Evolutionary conservation across 352 stramenopile genomes (phyloP).

Genomic region (Pythium utonaiense): DNA sequence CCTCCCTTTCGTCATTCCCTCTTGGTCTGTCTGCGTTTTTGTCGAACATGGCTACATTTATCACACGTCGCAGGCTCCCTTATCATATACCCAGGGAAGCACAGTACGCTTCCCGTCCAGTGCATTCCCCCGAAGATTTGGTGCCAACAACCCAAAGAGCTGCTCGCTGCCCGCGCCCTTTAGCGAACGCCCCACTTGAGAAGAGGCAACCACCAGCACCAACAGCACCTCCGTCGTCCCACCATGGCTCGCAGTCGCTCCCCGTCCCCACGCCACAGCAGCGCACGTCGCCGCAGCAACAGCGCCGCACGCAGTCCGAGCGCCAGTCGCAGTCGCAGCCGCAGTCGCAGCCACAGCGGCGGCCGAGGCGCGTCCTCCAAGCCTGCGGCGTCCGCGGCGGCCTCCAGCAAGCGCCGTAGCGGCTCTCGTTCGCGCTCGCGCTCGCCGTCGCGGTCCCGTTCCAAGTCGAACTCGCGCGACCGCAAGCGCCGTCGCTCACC

Average conservation of each 20-base stretch:
- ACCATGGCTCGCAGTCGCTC: slow-evolving; percentile 30
- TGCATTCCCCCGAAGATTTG: slow-evolving; percentile 1
- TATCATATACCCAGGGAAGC: neutral
- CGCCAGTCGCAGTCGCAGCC: slow-evolving; percentile 19
- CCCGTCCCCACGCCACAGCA: slow-evolving; percentile 39
- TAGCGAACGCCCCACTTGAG: neutral
- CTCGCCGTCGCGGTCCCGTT: slow-evolving; percentile 17
- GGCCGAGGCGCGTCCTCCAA: neutral
- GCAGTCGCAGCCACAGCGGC: slow-evolving; percentile 27
- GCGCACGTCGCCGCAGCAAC: slow-evolving; percentile 21
- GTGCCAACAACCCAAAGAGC: neutral
- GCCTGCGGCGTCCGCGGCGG: slow-evolving; percentile 4
- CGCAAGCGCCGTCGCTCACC: slow-evolving; percentile 38
- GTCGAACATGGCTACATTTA: neutral
- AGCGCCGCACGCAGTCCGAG: slow-evolving; percentile 30
- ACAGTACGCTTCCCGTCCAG: neutral
- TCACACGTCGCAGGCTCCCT: neutral
- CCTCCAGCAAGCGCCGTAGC: slow-evolving; percentile 15
- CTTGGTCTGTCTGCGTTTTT: no score
- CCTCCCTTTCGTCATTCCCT: neutral
- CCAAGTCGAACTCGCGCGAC: slow-evolving; percentile 17
- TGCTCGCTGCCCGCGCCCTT: neutral
- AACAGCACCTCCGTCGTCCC: neutral
- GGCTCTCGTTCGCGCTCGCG: slow-evolving; percentile 1
- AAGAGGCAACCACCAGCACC: no score